Percentiles rank a stretch among this genome's conserved stretches.
phyloP scores from a whole-genome alignment of 179 eudicot species.

The Silene noctiflora region DNA sequence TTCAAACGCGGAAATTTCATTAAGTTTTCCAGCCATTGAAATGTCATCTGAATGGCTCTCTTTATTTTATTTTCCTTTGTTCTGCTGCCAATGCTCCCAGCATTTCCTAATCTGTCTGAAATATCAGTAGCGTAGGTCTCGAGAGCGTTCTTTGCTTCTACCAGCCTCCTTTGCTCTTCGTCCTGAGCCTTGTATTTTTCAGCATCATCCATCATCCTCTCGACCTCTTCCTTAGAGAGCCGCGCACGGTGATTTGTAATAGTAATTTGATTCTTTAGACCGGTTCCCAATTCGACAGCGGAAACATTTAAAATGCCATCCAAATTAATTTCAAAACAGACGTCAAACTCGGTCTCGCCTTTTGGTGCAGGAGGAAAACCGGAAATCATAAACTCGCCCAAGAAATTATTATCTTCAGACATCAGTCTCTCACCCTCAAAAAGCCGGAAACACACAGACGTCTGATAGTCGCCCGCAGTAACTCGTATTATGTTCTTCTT shows the following conservation, averaged over 20 bases:
- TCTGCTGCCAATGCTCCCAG: background rate
- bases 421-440: conserved; percentile 13
- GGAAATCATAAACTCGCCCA: background rate
- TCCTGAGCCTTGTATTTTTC: conserved; percentile 13
- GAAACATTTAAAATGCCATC: conserved; percentile 14
- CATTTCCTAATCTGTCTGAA: background rate
- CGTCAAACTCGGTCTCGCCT: background rate
- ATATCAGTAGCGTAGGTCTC: background rate
- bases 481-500: background rate
- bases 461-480: background rate
- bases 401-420: conserved; percentile 3
- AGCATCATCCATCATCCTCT: conserved; percentile 11
- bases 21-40: conserved; percentile 13
- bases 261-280: conserved; percentile 1
- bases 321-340: conserved; percentile 10
- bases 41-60: background rate
- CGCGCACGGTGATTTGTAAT: background rate
- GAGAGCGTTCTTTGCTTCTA: background rate
- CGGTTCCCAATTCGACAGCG: background rate
- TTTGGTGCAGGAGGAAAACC: conserved; percentile 5
- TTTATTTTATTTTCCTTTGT: background rate
- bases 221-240: conserved; percentile 6
- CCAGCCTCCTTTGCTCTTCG: background rate
- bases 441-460: background rate
- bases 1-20: background rate